Conservation (phyloP, 75 land plant species). For the Sequoia sempervirens region DNA sequence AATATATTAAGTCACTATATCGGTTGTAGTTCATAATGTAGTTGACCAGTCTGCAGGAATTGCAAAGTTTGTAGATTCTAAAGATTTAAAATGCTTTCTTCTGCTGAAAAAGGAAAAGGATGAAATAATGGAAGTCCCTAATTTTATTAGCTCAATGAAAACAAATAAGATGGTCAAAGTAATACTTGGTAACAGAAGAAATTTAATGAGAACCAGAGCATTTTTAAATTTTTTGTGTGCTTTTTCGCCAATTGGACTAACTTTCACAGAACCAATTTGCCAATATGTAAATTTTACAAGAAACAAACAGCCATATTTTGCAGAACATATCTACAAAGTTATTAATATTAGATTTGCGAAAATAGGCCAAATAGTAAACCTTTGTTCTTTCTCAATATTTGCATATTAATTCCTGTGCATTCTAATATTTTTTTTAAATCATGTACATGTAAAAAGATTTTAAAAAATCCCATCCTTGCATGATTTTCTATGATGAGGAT, state of each 20-base stretch:
- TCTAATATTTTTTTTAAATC: no score
- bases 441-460: not conserved
- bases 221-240: not conserved
- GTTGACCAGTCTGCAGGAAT: not conserved
- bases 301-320: not conserved
- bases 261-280: not conserved
- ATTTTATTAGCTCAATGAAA: not conserved
- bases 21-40: not conserved
- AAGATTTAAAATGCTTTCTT: not conserved
- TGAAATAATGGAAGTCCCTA: not conserved
- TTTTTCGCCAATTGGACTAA: not conserved
- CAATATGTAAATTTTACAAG: not conserved
- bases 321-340: not conserved
- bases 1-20: not conserved
- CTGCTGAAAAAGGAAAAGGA: not conserved
- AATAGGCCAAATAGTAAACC: not conserved
- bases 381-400: not conserved
- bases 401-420: not conserved
- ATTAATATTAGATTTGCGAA: not conserved
- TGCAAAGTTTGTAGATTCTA: not conserved
- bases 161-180: not conserved
- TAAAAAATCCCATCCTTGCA: not conserved
- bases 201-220: not conserved
- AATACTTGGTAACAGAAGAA: not conserved
- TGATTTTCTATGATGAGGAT: not conserved